Base-by-base conservation (phyloP, 2,329 filamentous ascomycete species). In the Pestalotiopsis sp. region DNA sequence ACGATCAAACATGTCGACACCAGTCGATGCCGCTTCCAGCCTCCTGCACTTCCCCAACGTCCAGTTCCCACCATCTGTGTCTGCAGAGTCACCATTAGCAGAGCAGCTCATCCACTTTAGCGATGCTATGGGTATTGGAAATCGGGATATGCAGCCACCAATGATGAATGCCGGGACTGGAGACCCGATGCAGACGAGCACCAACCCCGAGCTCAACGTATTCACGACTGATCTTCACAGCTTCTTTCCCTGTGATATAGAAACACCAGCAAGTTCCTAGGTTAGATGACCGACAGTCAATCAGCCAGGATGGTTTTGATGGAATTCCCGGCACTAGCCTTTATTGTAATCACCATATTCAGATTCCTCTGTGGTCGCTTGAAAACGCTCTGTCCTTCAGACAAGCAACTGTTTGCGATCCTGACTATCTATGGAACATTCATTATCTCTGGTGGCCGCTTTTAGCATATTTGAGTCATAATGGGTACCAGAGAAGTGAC, bases 181-280 rank as follows among this genome's bases (percentile, higher is more conserved):
- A 3, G 2, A 68, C 4, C 23, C 63, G 3, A 31, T 67, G 11
- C 63, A 68, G n/a, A 68, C 70, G 27, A 68, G 69, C 36, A 57
- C 70, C 14, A 49, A 70, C 12, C 66, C 74, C 27, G 70, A 74
- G 64, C 72, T 75, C 66, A 75, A 77, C 27, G 73, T 77, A 1
- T 57, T 77, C 25, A 77, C 75, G 3, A 77, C 76, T 7, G 76
- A 77, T 39, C 41, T 77, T 49, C 74, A 73, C 66, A 76, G 74
- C 41, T 77, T 77, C 68, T 77, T 69, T 58, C 68, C 68, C 11
- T 57, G 66, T 36, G 64, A 69, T 9, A 52, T 52, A n/a, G 45
- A 52, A 6, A 52, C 45, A 9, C 45, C 45, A 23, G 17, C 45
- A 7, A 52, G 17, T 52, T 52, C 45, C 17, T 36, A 36, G 31